These are phyloP conservation scores for Leccinum incarnatum DNA, from an alignment of 768 basidiomycete species.

Conservation along the genomic window DNA sequence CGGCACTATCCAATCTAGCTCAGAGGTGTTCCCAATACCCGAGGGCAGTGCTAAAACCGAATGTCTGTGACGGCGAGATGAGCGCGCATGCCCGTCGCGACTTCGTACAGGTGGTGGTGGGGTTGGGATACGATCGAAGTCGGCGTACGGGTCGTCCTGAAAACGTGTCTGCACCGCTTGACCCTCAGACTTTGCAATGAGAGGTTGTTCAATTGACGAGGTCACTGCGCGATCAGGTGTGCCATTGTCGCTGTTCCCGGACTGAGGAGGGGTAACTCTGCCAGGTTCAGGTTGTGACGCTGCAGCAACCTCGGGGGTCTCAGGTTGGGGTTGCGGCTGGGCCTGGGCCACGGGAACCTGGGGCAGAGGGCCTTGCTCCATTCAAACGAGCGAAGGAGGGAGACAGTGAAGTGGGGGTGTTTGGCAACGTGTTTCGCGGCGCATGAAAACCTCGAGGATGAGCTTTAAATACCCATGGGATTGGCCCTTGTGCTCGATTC, in stretches of 20 bases:
- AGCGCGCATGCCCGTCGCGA: slow-evolving; percentile 17
- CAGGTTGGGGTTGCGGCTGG: neutral
- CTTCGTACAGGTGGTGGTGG: slow-evolving; percentile 12
- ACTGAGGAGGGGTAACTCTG: neutral
- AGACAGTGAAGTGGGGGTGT: neutral
- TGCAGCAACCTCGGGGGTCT: neutral
- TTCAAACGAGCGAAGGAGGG: neutral
- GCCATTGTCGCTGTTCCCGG: slow-evolving; percentile 1
- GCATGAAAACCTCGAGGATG: neutral
- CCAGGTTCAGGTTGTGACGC: slow-evolving; percentile 4
- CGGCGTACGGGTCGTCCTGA: slow-evolving; percentile 3
- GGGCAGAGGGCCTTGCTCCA: neutral
- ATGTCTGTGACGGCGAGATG: slow-evolving; percentile 8
- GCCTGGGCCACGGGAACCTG: neutral
- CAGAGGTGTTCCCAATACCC: slow-evolving; percentile 1
- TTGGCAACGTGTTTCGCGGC: neutral
- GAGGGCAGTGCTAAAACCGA: neutral
- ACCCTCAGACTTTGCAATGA: slow-evolving; percentile 7
- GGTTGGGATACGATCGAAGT: slow-evolving; percentile 8
- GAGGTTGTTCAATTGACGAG: slow-evolving; percentile 10
- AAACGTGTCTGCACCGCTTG: neutral
- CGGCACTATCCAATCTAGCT: slow-evolving; percentile 29
- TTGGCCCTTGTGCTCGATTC: neutral
- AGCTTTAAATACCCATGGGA: neutral
- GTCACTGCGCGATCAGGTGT: neutral